A percentile compares a stretch with the other conserved stretches of the same genome.
phyloP scores from a whole-genome alignment of 2,329 filamentous ascomycete genomes.

The Calonectria pseudoturangicola region DNA sequence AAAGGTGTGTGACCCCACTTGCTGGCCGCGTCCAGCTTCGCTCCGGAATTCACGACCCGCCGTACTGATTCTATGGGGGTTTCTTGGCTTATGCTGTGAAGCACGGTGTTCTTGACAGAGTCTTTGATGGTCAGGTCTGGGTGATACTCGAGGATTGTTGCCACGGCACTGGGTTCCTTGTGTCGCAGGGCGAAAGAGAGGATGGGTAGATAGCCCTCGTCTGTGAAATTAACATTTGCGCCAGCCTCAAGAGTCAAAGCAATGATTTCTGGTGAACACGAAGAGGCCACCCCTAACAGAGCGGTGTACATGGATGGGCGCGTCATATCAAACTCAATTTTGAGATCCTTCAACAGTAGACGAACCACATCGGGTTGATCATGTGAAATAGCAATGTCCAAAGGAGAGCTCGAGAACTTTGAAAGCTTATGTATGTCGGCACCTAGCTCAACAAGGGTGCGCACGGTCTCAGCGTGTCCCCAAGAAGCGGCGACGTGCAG shows the following conservation, averaged over 20 bases:
- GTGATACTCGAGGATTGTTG: constrained; percentile 32
- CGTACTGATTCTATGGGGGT: constrained; percentile 2
- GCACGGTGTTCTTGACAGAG: constrained; percentile 13
- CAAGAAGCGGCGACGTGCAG: not conserved
- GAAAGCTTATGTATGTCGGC: constrained; percentile 16
- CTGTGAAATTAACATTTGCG: constrained; percentile 19
- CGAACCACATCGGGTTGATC: not conserved
- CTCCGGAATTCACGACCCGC: constrained; percentile 34
- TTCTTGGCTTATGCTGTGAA: constrained; percentile 12
- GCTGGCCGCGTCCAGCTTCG: constrained; percentile 28
- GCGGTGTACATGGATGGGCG: no score
- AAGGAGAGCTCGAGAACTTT: not conserved
- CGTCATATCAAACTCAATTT: not conserved
- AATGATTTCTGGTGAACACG: constrained; percentile 1
- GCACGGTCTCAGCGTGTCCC: not conserved
- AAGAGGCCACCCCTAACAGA: not conserved
- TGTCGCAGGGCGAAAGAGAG: not conserved
- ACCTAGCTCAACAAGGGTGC: constrained; percentile 5
- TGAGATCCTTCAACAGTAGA: constrained; percentile 17
- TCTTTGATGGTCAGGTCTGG: constrained; percentile 18
- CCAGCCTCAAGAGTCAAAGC: constrained; percentile 27
- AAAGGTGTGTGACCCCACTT: not conserved
- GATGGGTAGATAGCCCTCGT: constrained; percentile 10
- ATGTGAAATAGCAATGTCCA: constrained; percentile 12
- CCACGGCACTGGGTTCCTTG: not conserved